phyloP scores from a whole-genome alignment of 345 rosid species.

The Moricandia arvensis region DNA sequence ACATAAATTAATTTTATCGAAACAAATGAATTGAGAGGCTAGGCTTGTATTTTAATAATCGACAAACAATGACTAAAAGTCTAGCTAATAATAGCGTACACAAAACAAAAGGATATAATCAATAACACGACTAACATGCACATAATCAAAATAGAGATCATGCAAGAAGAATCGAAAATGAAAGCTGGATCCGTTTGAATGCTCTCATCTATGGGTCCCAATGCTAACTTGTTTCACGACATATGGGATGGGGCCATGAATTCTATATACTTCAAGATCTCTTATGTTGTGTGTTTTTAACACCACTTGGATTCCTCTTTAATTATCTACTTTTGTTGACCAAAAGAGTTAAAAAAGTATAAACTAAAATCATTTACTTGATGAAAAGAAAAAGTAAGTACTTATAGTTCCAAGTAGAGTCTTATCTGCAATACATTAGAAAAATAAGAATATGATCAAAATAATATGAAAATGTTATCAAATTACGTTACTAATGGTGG shows the following conservation, averaged over 20 bases:
- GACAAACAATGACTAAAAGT: background rate
- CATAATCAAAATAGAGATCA: background rate
- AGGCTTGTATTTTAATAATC: background rate
- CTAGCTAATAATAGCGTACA: background rate
- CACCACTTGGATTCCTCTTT: conserved; percentile 28
- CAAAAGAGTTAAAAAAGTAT: background rate
- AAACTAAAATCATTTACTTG: background rate
- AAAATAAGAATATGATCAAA: conserved; percentile 1
- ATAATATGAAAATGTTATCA: background rate
- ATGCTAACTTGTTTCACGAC: conserved; percentile 28
- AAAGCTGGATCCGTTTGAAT: background rate
- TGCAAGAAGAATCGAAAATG: background rate
- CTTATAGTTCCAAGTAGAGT: conserved; percentile 83
- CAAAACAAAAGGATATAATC: background rate
- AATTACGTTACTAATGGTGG: background rate
- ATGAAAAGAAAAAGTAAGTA: conserved; percentile 50
- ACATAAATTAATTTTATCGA: too few relatives aligned
- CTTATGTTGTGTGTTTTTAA: conserved; percentile 9
- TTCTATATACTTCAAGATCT: conserved; percentile 12
- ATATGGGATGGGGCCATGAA: conserved; percentile 11
- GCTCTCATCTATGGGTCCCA: conserved; percentile 23
- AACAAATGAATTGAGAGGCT: background rate
- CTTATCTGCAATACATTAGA: conserved; percentile 60
- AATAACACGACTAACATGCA: background rate
- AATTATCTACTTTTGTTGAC: conserved; percentile 3